phyloP scores from a whole-genome alignment of 441 rosid species.

The Populus trichocarpa region DNA sequence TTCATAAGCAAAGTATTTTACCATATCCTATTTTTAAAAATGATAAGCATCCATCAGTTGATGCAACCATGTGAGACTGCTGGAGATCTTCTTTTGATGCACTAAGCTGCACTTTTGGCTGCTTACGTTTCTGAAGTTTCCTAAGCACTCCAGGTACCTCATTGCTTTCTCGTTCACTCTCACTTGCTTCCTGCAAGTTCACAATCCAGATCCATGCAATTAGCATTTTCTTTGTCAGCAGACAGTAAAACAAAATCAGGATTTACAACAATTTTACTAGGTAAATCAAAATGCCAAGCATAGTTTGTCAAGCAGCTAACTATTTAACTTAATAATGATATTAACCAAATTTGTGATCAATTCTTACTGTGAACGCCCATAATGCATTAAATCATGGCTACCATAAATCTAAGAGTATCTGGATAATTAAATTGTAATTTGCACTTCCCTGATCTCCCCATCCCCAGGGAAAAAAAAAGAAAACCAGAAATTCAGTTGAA shows the following conservation, averaged over 20 bases:
- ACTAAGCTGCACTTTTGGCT: conserved; percentile 35
- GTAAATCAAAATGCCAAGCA: background rate
- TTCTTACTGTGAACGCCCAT: background rate
- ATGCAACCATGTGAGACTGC: conserved; percentile 35
- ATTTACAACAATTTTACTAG: conserved; percentile 3
- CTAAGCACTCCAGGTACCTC: conserved; percentile 37
- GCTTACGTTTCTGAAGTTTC: conserved; percentile 64
- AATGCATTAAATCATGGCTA: background rate
- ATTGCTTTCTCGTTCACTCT: conserved; percentile 66
- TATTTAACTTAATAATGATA: background rate
- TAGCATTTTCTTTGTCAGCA: conserved; percentile 5
- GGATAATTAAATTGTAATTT: background rate
- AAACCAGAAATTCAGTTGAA: background rate
- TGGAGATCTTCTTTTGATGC: conserved; percentile 45
- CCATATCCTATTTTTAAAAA: conserved; percentile 70
- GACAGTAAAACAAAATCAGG: background rate
- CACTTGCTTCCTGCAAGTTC: conserved; percentile 63
- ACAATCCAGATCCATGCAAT: conserved; percentile 5
- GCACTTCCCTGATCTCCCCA: background rate
- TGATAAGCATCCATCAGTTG: conserved; percentile 70
- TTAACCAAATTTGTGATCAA: background rate
- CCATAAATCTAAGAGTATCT: background rate
- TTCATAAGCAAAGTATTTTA: conserved; percentile 26
- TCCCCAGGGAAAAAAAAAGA: background rate
- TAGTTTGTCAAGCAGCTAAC: background rate